Conservation (phyloP, 148 eudicot species). For the Rhododendron williamsianum region DNA sequence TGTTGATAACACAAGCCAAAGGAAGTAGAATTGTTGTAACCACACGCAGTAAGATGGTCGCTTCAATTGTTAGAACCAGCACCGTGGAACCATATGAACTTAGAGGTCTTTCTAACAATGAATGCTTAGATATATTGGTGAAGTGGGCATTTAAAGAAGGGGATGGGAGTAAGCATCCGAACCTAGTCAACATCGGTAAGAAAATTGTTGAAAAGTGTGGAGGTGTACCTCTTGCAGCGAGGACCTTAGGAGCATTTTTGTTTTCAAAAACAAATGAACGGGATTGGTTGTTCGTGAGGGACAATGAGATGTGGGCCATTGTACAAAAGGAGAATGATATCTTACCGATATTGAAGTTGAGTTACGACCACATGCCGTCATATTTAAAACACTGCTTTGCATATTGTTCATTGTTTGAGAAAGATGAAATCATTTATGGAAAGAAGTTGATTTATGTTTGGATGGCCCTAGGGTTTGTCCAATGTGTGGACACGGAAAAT, state of each 20-base stretch:
- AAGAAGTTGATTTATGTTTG: too few relatives aligned
- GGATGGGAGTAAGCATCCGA: conserved; percentile 1
- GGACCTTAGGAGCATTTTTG: too few relatives aligned
- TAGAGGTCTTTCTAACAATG: background rate
- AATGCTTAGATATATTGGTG: conserved; percentile 17
- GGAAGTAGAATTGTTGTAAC: conserved; percentile 23
- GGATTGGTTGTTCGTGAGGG: too few relatives aligned
- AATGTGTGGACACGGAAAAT: too few relatives aligned
- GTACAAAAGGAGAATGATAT: background rate
- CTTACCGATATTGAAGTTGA: background rate
- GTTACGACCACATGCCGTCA: too few relatives aligned
- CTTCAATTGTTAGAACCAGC: background rate
- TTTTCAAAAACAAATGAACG: too few relatives aligned
- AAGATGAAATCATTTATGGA: too few relatives aligned
- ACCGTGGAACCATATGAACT: background rate
- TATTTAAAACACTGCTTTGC: too few relatives aligned
- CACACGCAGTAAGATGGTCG: conserved; percentile 18
- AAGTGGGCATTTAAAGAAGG: conserved; percentile 20
- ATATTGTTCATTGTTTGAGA: too few relatives aligned
- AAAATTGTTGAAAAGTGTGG: too few relatives aligned
- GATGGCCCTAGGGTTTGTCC: too few relatives aligned
- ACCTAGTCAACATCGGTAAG: background rate
- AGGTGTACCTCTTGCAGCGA: too few relatives aligned
- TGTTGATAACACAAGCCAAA: background rate
- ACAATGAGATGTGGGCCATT: background rate